Conservation (phyloP, 1,284 basidiomycete genomes). For the Cryptococcus floricola region DNA sequence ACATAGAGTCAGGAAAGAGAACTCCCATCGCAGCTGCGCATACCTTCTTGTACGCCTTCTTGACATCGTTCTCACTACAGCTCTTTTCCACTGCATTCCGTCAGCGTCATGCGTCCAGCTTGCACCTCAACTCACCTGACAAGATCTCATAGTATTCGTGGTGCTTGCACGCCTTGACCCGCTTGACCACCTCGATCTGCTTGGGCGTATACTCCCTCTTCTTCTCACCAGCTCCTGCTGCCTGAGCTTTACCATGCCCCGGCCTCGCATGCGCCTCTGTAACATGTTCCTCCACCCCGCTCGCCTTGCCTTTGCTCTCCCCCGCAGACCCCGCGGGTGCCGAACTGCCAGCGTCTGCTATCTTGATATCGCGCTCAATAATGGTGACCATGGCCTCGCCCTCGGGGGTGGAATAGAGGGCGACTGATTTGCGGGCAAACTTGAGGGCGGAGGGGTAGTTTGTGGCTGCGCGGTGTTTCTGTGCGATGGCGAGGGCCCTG, state of each 20-base stretch:
- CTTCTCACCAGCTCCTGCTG: constrained; percentile 31
- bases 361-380: constrained; percentile 43
- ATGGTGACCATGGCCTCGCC: constrained; percentile 55
- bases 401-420: constrained; percentile 73
- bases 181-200: constrained; percentile 78
- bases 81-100: constrained; percentile 61
- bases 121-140: constrained; percentile 47
- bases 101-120: not conserved
- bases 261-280: constrained; percentile 36
- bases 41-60: constrained; percentile 97
- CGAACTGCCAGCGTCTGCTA: constrained; percentile 23
- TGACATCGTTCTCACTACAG: constrained; percentile 85
- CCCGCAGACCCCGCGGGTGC: constrained; percentile 9
- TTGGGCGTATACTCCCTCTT: constrained; percentile 84
- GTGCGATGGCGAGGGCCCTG: constrained; percentile 72
- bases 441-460: constrained; percentile 76
- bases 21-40: constrained; percentile 23
- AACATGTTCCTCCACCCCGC: constrained; percentile 47
- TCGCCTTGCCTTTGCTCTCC: constrained; percentile 28
- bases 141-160: constrained; percentile 95
- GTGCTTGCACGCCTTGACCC: constrained; percentile 77
- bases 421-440: constrained; percentile 84
- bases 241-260: constrained; percentile 5
- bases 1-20: constrained; percentile 1
- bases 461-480: constrained; percentile 64